Conservation (phyloP, 2,329 filamentous ascomycete genomes). For the Trichophaea hybrida region DNA sequence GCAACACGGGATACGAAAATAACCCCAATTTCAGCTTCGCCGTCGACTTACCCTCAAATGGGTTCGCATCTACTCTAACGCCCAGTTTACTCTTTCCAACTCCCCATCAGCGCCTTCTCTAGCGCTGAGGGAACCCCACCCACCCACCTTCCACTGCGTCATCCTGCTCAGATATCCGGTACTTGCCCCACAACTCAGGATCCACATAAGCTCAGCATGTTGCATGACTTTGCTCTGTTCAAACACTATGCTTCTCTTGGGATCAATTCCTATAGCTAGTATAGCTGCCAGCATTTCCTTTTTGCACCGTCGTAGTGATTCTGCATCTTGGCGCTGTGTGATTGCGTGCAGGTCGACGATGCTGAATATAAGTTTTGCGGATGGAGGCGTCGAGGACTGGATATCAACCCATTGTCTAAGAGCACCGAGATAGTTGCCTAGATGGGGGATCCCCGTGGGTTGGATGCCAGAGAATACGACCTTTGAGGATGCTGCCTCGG, state of each 20-base stretch:
- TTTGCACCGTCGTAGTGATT: constrained; percentile 47
- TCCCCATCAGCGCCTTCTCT: background rate
- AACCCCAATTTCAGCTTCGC: constrained; percentile 67
- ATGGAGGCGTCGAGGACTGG: constrained; percentile 47
- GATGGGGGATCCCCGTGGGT: constrained; percentile 81
- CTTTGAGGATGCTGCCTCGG: constrained; percentile 22
- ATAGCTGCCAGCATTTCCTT: constrained; percentile 65
- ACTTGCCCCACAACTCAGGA: constrained; percentile 77
- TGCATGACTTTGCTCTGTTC: constrained; percentile 39
- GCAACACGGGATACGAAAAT: constrained; percentile 90
- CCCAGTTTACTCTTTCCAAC: constrained; percentile 14
- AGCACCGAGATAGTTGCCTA: constrained; percentile 91
- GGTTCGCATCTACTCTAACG: constrained; percentile 9
- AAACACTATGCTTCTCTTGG: constrained; percentile 63
- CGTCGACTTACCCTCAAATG: constrained; percentile 30
- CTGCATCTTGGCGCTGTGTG: constrained; percentile 56
- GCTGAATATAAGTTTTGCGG: constrained; percentile 56
- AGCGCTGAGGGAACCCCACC: constrained; percentile 5
- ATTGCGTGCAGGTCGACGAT: constrained; percentile 91
- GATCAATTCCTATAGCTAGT: constrained; percentile 70
- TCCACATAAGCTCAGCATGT: constrained; percentile 92
- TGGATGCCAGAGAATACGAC: constrained; percentile 93
- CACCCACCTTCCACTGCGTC: constrained; percentile 89
- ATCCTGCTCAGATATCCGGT: constrained; percentile 94
- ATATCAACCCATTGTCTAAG: constrained; percentile 72